Evolutionary conservation across 1,284 basidiomycete genomes (phyloP).

Genomic region (Vanrija sp.): DNA sequence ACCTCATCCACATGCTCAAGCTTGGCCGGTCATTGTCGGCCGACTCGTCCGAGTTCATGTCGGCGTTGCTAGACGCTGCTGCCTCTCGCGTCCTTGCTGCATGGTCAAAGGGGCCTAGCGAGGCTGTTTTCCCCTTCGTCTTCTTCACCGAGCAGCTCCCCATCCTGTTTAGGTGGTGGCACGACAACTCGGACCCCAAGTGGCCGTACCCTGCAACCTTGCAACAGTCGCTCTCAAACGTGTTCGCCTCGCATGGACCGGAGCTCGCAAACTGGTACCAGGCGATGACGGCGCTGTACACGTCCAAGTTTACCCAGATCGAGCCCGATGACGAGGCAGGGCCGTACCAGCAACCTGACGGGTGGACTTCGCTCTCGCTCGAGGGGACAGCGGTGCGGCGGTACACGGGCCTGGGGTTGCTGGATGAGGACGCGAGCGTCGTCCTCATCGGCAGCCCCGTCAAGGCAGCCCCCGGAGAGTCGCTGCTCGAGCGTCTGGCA

Average conservation of each 20-base stretch:
- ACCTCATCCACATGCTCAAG: conserved; percentile 10
- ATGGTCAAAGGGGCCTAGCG: background rate
- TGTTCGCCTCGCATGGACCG: conserved; percentile 5
- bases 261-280: conserved; percentile 6
- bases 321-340: conserved; percentile 35
- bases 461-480: conserved; percentile 24
- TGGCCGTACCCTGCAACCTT: conserved; percentile 30
- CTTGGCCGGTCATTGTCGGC: conserved; percentile 12
- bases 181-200: conserved; percentile 21
- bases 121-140: conserved; percentile 13
- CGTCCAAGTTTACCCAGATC: conserved; percentile 13
- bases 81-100: background rate
- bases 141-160: conserved; percentile 34
- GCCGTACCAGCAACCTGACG: conserved; percentile 29
- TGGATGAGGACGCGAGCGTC: conserved; percentile 19
- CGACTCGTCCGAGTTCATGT: conserved; percentile 12
- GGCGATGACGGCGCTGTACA: conserved; percentile 9
- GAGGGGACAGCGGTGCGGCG: conserved; percentile 28
- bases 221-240: conserved; percentile 7
- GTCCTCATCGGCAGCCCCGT: conserved; percentile 17
- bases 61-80: conserved; percentile 10
- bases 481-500: conserved; percentile 25
- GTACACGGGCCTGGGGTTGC: conserved; percentile 24
- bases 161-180: conserved; percentile 35
- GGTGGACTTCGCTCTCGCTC: conserved; percentile 32